phyloP scores from a whole-genome alignment of 495 filamentous ascomycete species.

The Hamigera avellanea region DNA sequence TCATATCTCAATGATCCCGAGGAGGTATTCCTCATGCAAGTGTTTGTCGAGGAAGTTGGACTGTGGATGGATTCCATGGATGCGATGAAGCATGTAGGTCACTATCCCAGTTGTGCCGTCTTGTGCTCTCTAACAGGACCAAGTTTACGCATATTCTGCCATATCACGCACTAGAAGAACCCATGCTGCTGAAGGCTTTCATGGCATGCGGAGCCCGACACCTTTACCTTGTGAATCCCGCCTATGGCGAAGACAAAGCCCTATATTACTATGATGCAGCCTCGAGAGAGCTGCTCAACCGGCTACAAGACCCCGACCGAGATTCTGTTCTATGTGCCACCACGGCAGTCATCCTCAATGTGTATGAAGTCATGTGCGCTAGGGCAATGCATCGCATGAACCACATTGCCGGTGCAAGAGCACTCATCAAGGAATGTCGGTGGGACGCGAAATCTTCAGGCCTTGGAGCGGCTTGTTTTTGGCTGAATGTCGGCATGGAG shows the following conservation, averaged over 20 bases:
- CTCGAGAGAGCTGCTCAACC: slow-evolving; percentile 57
- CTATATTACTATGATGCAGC: slow-evolving; percentile 74
- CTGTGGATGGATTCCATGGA: slow-evolving; percentile 93
- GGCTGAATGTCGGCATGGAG: slow-evolving; percentile 87
- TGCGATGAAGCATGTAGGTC: slow-evolving; percentile 64
- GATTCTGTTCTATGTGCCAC: slow-evolving; percentile 83
- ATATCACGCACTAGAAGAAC: slow-evolving; percentile 67
- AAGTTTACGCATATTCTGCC: slow-evolving; percentile 75
- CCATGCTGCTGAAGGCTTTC: slow-evolving; percentile 87
- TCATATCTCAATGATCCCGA: slow-evolving; percentile 58
- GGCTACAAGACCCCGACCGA: slow-evolving; percentile 68
- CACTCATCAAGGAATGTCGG: slow-evolving; percentile 79
- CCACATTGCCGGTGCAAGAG: slow-evolving; percentile 77
- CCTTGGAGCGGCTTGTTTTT: slow-evolving; percentile 84
- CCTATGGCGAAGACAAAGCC: slow-evolving; percentile 65
- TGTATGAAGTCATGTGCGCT: slow-evolving; percentile 86
- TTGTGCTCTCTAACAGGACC: slow-evolving; percentile 5
- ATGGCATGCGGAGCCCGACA: slow-evolving; percentile 83
- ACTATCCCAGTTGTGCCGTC: not conserved
- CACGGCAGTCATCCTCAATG: slow-evolving; percentile 77
- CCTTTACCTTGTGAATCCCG: slow-evolving; percentile 56
- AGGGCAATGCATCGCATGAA: slow-evolving; percentile 64
- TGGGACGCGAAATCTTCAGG: slow-evolving; percentile 77
- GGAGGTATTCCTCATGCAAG: slow-evolving; percentile 75
- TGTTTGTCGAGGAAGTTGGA: slow-evolving; percentile 84